These are phyloP conservation scores for Botryobasidium botryosum DNA, from an alignment of 768 basidiomycete species.

Conservation along the genomic window DNA sequence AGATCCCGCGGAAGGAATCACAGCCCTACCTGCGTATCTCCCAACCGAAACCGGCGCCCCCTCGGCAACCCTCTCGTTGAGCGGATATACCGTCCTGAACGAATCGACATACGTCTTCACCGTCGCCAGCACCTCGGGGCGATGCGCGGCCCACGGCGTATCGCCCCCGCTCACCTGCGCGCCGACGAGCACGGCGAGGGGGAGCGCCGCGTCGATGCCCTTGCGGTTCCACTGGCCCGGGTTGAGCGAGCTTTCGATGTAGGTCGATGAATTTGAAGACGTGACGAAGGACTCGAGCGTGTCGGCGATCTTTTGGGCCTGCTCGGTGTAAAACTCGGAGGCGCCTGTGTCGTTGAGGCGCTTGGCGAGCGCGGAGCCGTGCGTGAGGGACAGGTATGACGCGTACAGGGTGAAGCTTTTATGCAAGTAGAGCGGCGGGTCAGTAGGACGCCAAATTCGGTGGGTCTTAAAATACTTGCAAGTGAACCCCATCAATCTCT, in stretches of 20 bases:
- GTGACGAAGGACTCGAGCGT: constrained; percentile 14
- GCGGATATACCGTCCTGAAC: constrained; percentile 18
- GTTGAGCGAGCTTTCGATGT: too few species aligned
- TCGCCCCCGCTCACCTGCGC: constrained; percentile 6
- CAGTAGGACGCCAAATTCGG: too few species aligned
- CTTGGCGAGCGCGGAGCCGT: constrained; percentile 17
- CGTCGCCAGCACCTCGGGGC: constrained; percentile 15
- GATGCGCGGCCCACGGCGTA: constrained; percentile 4
- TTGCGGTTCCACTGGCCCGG: constrained; percentile 9
- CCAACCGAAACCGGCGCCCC: constrained; percentile 17
- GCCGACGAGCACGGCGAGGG: constrained; percentile 17
- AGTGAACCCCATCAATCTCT: constrained; percentile 12
- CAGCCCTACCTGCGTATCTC: constrained; percentile 15
- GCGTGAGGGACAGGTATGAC: constrained; percentile 16
- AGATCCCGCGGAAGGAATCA: not conserved
- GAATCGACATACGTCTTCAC: constrained; percentile 16
- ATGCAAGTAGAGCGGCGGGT: too few species aligned
- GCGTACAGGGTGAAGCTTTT: constrained; percentile 20
- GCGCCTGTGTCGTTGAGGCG: constrained; percentile 1
- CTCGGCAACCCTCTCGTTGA: constrained; percentile 16
- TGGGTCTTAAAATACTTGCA: too few species aligned
- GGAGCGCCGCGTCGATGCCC: constrained; percentile 19
- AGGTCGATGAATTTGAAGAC: too few species aligned
- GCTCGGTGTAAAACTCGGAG: not conserved
- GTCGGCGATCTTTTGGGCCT: constrained; percentile 2